Evolutionary conservation across 768 basidiomycete species (phyloP), one percentile per base, ranked within the genome.

Genomic region (Pleurotus salmoneostramineus): DNA sequence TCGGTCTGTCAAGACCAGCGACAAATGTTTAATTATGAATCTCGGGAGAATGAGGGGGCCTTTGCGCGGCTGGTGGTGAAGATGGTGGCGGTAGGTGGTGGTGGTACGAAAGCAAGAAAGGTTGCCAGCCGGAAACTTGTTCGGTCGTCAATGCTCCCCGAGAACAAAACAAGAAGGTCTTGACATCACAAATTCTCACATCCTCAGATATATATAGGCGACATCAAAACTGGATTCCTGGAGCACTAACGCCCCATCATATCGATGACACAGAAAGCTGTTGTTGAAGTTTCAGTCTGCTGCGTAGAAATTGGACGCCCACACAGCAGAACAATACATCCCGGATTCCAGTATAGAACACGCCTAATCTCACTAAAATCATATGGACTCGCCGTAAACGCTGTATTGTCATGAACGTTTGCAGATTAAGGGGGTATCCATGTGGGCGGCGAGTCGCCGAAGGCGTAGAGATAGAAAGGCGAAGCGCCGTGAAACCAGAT

Each of bases 121-220:
- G 52, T 55, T 36, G 52, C 27, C 36, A 42, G 52, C 37, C 36
- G 34, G 37, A 31, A 15, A n/a, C 10, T 14, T 55, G 17, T n/a
- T 55, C 52, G 52, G 52, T 55, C 52, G 52, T 27, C 36, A 55
- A 55, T 40, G 14, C 36, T 42, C 40, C 43, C 52, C 52, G 52
- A 42, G 52, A 55, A 55, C 52, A 55, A 43, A 43, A 40, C 10
- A 15, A 40, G 36, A 55, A 37, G 32, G n/a, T 42, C 36, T 37
- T 55, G 52, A 55, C 52, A 55, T 55, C 52, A 55, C 52, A 43
- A 55, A 55, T 55, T 55, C 52, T 42, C 52, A 55, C 52, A 44
- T 40, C 32, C 17, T 43, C 14, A 37, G n/a, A 42, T 55, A 55
- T 27, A 27, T 27, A 27, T 27, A 27, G 21, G 21, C 21, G 40